phyloP scores from a whole-genome alignment of 75 land plant genomes.

The Isoetes taiwanensis region DNA sequence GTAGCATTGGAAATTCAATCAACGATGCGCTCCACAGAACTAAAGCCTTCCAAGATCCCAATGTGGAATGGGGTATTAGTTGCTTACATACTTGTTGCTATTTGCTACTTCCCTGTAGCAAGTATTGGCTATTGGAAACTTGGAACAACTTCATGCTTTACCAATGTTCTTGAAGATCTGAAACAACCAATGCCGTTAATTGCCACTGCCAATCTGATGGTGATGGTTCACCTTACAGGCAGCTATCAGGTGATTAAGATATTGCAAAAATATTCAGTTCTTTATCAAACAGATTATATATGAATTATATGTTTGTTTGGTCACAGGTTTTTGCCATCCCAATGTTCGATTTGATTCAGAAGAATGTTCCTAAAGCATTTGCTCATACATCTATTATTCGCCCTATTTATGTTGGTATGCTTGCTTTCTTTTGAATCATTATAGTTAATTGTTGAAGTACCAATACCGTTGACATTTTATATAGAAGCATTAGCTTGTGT shows the following conservation, averaged over 20 bases:
- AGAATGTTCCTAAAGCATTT: too few species aligned
- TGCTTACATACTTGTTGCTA: not conserved
- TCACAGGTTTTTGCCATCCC: too few species aligned
- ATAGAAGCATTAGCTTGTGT: too few species aligned
- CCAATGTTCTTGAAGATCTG: not conserved
- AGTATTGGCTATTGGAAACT: not conserved
- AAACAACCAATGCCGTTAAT: not conserved
- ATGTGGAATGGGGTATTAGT: conserved; percentile 1
- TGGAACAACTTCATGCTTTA: not conserved
- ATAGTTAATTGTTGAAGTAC: too few species aligned
- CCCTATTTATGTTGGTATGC: too few species aligned
- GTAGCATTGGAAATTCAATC: conserved; percentile 1
- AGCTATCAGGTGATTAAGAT: not conserved
- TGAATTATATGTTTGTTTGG: too few species aligned
- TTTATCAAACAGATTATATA: too few species aligned
- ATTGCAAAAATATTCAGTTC: too few species aligned
- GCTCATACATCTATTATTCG: too few species aligned
- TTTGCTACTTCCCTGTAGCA: conserved; percentile 5
- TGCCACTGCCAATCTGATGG: not conserved
- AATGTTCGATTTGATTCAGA: too few species aligned
- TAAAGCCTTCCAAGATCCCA: not conserved
- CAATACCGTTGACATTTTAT: too few species aligned
- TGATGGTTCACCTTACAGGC: conserved; percentile 1
- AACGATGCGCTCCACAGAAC: not conserved
- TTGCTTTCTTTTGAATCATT: too few species aligned